Evolutionary conservation across 2,329 filamentous ascomycete genomes (phyloP).

Genomic region (Didymella arachidicola): DNA sequence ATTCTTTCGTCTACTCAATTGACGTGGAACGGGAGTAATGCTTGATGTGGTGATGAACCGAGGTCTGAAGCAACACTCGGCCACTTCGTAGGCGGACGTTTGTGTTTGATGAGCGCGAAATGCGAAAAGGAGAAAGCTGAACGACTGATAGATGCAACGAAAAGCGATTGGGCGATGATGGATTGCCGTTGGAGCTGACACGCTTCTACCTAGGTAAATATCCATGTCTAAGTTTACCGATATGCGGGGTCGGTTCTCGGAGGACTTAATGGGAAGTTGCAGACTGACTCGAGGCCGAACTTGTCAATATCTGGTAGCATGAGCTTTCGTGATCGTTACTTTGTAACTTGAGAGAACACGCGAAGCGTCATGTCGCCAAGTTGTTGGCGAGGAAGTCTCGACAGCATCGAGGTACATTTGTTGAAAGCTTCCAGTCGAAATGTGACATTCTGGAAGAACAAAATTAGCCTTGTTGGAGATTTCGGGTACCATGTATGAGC

Average conservation of each 20-base stretch:
- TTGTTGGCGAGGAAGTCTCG: neutral
- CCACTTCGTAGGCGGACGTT: neutral
- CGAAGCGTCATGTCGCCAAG: neutral
- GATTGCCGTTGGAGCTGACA: neutral
- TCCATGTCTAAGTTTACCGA: slow-evolving; percentile 16
- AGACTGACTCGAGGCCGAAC: slow-evolving; percentile 7
- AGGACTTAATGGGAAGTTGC: neutral
- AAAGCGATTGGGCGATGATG: neutral
- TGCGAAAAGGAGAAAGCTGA: neutral
- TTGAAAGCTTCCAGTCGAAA: neutral
- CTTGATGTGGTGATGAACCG: slow-evolving; percentile 4
- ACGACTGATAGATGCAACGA: neutral
- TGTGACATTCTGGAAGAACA: neutral
- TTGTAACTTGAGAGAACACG: neutral
- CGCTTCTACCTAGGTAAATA: slow-evolving; percentile 10
- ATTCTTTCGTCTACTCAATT: neutral
- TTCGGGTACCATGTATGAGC: neutral
- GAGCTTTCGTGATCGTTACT: neutral
- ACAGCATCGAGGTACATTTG: neutral
- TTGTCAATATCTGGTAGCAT: neutral
- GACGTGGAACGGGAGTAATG: neutral
- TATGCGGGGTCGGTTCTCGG: slow-evolving; percentile 29
- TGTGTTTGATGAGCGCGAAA: neutral
- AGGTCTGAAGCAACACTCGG: slow-evolving; percentile 3
- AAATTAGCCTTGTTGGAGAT: too few species aligned